These are phyloP conservation scores for Eudorina sp. DNA, from an alignment of 139 green algal species.

Conservation along the genomic window DNA sequence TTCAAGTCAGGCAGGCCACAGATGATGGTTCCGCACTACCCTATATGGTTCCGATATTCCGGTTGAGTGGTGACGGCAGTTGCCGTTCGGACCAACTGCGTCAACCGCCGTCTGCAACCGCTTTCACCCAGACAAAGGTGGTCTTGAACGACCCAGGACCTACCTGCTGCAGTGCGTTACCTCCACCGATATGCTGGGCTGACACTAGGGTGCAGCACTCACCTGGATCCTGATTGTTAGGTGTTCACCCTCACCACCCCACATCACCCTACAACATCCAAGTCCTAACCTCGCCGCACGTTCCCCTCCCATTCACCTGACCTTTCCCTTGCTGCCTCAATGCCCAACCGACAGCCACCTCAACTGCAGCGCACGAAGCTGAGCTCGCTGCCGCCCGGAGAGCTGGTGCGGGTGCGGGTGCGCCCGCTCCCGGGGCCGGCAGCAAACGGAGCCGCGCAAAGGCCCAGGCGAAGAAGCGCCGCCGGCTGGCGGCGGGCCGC, in stretches of 20 bases:
- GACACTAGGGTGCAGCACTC: background rate
- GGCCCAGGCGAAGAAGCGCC: constrained; percentile 8
- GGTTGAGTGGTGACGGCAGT: no score
- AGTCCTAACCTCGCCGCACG: no score
- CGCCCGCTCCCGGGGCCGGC: background rate
- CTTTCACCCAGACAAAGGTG: no score
- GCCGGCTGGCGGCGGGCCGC: background rate
- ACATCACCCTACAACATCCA: background rate
- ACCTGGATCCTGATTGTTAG: no score
- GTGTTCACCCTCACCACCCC: background rate
- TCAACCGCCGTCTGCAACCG: no score
- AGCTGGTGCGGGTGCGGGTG: background rate
- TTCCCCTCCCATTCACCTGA: background rate
- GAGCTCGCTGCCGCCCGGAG: constrained; percentile 3
- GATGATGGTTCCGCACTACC: no score
- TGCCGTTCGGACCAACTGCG: no score
- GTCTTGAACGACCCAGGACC: no score
- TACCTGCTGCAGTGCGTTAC: background rate
- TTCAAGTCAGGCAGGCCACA: background rate
- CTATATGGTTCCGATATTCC: background rate
- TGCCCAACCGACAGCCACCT: background rate
- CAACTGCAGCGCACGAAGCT: background rate
- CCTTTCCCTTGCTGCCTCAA: background rate
- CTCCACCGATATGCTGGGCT: background rate
- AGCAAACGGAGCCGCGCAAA: background rate